Percentiles rank a stretch among this genome's conserved stretches.
Conservation (phyloP, 2,329 filamentous ascomycete species). For the Epichloe scottii region DNA sequence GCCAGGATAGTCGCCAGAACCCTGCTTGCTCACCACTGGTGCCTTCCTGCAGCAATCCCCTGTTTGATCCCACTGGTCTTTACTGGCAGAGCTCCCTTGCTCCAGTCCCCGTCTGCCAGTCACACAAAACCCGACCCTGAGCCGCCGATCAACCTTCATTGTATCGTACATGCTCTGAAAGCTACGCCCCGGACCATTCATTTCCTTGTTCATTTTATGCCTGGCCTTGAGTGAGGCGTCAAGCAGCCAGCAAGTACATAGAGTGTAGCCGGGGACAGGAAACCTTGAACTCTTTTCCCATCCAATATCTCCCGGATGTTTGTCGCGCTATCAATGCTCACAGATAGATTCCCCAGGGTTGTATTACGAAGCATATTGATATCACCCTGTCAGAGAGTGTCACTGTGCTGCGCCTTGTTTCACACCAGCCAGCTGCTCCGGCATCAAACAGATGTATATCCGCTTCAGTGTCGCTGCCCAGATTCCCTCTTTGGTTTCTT, state of each 20-base stretch:
- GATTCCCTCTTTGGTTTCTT: neutral
- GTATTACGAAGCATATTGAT: constrained; percentile 28
- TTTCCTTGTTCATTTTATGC: too few relatives aligned
- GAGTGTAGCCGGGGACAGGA: constrained; percentile 8
- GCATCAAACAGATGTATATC: constrained; percentile 8
- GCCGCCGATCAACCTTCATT: constrained; percentile 25
- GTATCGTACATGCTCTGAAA: constrained; percentile 6
- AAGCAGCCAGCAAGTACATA: constrained; percentile 8
- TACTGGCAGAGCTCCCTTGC: constrained; percentile 14
- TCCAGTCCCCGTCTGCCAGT: constrained; percentile 25
- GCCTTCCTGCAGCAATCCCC: constrained; percentile 19
- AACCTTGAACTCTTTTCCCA: constrained; percentile 3
- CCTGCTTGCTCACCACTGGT: constrained; percentile 15
- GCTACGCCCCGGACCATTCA: too few relatives aligned
- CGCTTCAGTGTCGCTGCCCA: constrained; percentile 1
- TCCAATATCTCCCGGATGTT: constrained; percentile 13
- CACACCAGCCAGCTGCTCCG: constrained; percentile 26
- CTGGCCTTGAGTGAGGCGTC: too few relatives aligned
- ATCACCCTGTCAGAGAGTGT: constrained; percentile 21
- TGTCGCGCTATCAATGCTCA: constrained; percentile 24
- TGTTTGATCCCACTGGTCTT: constrained; percentile 8
- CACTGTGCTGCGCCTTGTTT: constrained; percentile 40
- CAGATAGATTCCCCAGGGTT: constrained; percentile 29
- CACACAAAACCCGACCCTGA: constrained; percentile 36
- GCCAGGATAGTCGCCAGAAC: constrained; percentile 3